Base-by-base conservation (phyloP, 2,329 filamentous ascomycete genomes). In the Fusarium sp. region DNA sequence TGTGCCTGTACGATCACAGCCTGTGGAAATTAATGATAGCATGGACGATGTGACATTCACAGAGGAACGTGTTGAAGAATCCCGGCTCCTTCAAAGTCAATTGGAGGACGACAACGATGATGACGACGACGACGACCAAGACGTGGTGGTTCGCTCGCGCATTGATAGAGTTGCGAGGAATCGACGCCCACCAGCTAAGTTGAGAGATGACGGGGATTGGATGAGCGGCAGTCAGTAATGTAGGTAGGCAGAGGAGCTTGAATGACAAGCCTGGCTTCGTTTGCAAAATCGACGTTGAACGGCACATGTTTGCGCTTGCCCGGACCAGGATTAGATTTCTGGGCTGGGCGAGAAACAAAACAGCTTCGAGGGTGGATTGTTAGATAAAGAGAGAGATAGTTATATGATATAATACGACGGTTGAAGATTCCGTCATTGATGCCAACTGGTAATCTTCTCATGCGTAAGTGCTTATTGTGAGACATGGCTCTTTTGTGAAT, bases 101-200 rank as follows among this genome's bases (percentile, higher is more conserved):
- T 50, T 72, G 16, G 63, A 66, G 61, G 75, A 77, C 11, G 77
- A 76, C 34, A 54, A 62, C 13, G 72, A 78, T 34, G 73, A 77
- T 11, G 76, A 78, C 15, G 47, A 77, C 31, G 76, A 79, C 33
- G 74, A 77, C 8, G 74, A 79, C 34, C 69, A 76, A 50, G 77
- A 79, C 33, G 74, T 77, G 31, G 60, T 78, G 20, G 60, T 78
- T 15, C 71, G 74, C 51, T 72, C 54, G 31, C 62, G 62, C 31
- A 33, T 64, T 28, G 62, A 75, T 33, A 70, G 77, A 41, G 72
- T 70, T 18, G 61, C 65, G 26, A 74, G 79, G 53, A 76, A 73
- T 28, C 75, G 79, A 38, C 75, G 79, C 20, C 73, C 69, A 45
- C 78, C 79, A 4, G 76, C 77, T 10, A 81, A 81, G 46, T 76